These are phyloP conservation scores for Thalassiosira ordinaria DNA, from an alignment of 352 stramenopile species.

Conservation along the genomic window DNA sequence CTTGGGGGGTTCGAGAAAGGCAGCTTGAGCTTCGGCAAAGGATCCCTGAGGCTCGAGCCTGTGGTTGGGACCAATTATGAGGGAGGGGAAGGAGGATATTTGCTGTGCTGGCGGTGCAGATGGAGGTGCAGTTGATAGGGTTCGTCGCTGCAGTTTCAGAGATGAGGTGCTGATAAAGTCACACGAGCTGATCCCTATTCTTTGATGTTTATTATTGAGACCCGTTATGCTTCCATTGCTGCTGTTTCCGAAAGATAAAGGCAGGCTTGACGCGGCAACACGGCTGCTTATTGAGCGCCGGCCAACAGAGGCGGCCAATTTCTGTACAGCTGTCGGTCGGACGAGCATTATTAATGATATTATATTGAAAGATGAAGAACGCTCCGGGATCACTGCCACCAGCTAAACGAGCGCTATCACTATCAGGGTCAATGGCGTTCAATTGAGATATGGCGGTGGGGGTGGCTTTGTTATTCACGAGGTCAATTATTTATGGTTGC, in stretches of 20 bases:
- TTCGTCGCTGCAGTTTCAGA: too few species aligned
- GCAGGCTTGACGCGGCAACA: not conserved
- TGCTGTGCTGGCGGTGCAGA: conserved; percentile 45
- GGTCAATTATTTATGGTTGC: too few species aligned
- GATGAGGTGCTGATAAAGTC: too few species aligned
- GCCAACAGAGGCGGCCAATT: not conserved
- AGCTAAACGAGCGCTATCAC: too few species aligned
- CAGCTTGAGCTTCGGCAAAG: conserved; percentile 84
- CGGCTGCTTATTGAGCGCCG: not conserved
- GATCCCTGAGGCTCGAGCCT: conserved; percentile 66
- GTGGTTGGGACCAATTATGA: conserved; percentile 70
- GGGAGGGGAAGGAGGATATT: conserved; percentile 69
- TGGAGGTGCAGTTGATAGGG: not conserved
- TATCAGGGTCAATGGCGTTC: too few species aligned
- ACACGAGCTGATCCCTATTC: too few species aligned
- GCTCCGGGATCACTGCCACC: too few species aligned
- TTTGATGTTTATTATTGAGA: too few species aligned
- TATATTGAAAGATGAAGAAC: not conserved
- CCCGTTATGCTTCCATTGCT: too few species aligned
- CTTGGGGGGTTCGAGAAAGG: conserved; percentile 79
- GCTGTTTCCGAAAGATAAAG: not conserved
- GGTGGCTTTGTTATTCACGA: too few species aligned
- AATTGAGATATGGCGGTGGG: too few species aligned
- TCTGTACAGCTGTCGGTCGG: not conserved
- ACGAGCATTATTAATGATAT: not conserved